These are phyloP conservation scores for Russula sp. DNA, from an alignment of 768 basidiomycete species.

Conservation along the genomic window DNA sequence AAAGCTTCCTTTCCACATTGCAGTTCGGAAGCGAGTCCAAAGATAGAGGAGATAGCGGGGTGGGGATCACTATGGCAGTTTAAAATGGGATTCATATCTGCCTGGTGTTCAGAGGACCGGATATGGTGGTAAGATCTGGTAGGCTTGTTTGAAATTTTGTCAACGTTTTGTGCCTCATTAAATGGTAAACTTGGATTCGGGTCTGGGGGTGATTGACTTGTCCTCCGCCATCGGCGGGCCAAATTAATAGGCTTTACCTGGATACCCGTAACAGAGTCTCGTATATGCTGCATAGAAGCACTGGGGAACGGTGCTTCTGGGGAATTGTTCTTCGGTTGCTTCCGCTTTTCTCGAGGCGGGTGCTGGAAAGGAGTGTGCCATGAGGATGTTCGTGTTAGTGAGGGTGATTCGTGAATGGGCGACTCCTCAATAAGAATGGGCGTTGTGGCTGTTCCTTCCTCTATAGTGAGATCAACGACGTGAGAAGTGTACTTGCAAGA, in stretches of 20 bases:
- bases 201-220: neutral
- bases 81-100: neutral
- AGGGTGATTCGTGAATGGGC: conserved; percentile 3
- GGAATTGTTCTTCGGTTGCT: neutral
- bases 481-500: neutral
- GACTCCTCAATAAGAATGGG: conserved; percentile 18
- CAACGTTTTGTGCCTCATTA: neutral
- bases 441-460: conserved; percentile 4
- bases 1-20: conserved; percentile 16
- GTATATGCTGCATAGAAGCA: conserved; percentile 15
- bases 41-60: conserved; percentile 11
- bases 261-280: conserved; percentile 3
- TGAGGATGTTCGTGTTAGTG: neutral
- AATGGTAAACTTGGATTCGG: neutral
- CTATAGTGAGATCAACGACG: conserved; percentile 16
- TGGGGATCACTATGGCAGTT: conserved; percentile 5
- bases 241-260: neutral
- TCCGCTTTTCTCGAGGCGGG: neutral
- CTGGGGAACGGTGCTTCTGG: conserved; percentile 10
- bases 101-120: neutral
- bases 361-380: neutral
- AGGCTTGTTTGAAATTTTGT: neutral
- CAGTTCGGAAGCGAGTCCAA: conserved; percentile 7
- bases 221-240: neutral
- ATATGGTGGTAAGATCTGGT: neutral